phyloP scores from a whole-genome alignment of 768 basidiomycete genomes.

The Lactifluus volemus region DNA sequence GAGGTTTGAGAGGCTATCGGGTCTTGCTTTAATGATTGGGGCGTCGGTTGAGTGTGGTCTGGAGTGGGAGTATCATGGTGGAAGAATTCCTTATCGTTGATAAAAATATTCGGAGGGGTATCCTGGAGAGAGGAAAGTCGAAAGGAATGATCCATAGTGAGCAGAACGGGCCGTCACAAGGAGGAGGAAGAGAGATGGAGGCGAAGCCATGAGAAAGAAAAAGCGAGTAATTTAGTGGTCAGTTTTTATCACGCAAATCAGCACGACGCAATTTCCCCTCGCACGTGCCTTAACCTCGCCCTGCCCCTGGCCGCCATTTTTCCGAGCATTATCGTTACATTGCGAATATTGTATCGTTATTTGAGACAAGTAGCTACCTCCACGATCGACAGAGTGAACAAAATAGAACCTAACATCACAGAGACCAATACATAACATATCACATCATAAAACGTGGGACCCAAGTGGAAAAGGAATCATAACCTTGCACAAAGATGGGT shows the following conservation, averaged over 20 bases:
- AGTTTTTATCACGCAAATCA: not conserved
- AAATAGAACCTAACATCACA: conserved; percentile 4
- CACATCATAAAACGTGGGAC: not conserved
- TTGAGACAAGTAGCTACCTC: too few species aligned
- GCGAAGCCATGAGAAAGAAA: conserved; percentile 2
- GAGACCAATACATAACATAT: conserved; percentile 1
- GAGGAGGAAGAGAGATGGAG: not conserved
- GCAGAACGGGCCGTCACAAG: not conserved
- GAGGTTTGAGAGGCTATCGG: conserved; percentile 25
- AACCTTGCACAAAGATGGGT: not conserved
- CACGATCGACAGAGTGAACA: too few species aligned
- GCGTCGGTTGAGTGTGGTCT: conserved; percentile 30
- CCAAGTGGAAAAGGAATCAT: not conserved
- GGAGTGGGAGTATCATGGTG: conserved; percentile 57
- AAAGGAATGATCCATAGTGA: conserved; percentile 11
- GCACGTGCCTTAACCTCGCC: not conserved
- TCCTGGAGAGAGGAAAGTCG: conserved; percentile 3
- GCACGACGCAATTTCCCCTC: too few species aligned
- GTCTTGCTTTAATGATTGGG: conserved; percentile 24
- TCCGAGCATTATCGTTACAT: too few species aligned
- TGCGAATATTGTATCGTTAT: too few species aligned
- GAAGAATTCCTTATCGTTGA: conserved; percentile 16
- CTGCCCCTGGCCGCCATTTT: not conserved
- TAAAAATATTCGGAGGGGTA: not conserved
- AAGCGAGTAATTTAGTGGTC: not conserved